phyloP scores from a whole-genome alignment of 2,329 filamentous ascomycete genomes.

The Onygenales sp. region DNA sequence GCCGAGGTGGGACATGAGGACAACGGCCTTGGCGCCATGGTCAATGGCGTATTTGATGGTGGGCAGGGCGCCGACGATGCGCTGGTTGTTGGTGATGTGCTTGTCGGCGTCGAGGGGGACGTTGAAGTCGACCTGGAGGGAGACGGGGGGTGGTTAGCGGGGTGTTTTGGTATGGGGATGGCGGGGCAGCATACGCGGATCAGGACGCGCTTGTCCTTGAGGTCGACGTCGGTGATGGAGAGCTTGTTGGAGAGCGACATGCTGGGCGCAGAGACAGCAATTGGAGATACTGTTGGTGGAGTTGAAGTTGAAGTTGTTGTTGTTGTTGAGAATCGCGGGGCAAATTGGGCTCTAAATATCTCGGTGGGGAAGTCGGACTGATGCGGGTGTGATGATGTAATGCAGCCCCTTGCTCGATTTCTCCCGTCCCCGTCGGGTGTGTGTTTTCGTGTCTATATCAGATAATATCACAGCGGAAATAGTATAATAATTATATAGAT shows the following conservation, averaged over 20 bases:
- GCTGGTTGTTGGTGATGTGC: constrained; percentile 96
- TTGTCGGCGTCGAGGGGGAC: constrained; percentile 88
- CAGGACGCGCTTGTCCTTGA: constrained; percentile 96
- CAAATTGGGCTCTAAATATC: not conserved
- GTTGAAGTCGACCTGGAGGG: constrained; percentile 89
- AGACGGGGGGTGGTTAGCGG: not conserved
- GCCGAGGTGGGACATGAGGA: constrained; percentile 98
- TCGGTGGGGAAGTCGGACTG: not conserved
- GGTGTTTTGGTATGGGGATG: constrained; percentile 14
- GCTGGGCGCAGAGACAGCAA: constrained; percentile 18
- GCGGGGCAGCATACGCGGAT: constrained; percentile 63
- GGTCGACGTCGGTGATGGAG: constrained; percentile 87
- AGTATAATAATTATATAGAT: too few relatives aligned
- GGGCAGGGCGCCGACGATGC: constrained; percentile 89
- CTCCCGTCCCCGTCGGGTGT: too few relatives aligned
- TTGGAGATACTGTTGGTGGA: not conserved
- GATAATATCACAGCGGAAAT: too few relatives aligned
- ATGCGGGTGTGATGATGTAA: not conserved
- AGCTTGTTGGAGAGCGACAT: constrained; percentile 99
- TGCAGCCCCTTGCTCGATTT: not conserved
- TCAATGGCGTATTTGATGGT: constrained; percentile 93
- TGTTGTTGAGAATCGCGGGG: not conserved
- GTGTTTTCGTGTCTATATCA: too few relatives aligned
- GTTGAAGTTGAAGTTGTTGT: not conserved
- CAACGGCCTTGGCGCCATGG: constrained; percentile 79